Base-by-base conservation (phyloP, 495 filamentous ascomycete species). In the Cudoniella acicularis region DNA sequence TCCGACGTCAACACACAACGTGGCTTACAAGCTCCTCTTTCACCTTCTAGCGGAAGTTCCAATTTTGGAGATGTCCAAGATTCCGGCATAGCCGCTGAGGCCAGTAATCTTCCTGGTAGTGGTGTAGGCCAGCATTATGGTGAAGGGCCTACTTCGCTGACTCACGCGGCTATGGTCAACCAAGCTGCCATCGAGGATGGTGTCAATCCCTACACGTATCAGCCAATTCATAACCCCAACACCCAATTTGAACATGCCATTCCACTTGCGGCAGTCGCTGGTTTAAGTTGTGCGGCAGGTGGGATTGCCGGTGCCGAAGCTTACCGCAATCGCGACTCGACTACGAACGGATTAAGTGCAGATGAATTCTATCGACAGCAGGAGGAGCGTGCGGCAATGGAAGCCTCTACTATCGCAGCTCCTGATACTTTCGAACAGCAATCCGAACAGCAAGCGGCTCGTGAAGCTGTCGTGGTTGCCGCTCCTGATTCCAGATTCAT, bases 21-120 rank as follows among this genome's bases (percentile, higher is more conserved):
- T 74, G 81, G 87, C 76, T 82, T 89, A 79, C 87, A 89, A 67
- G 86, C 83, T 61, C 84, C 89, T 60, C 72, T 85, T 58, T 90
- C 89, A 49, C 85, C 87, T 49, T 87, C 87, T 75, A 94, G 89
- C 75, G 84, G 82, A 67, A 87, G 85, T 69, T 90, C 88, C 56
- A 78, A 75, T 47, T 84, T 83, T 43, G 73, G 77, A 63, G 66
- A 68, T 58, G 64, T 67, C 49, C 54, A 68, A 56, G 87, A 88
- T 65, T 71, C 72, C 43, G 75, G 77, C 54, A 67, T 84, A 52
- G 83, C 81, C 17, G 85, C 83, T 18, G 80, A 82, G 8, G 70
- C 75, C 9, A 77, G 74, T 8, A 77, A 73, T 36, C 66, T 83
- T 6, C 79, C 83, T 3, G 82, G 79, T 10, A 75, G 72, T 50